Percentiles rank a stretch among this genome's conserved stretches.
These are phyloP conservation scores for Bombardia bombarda DNA, from an alignment of 495 filamentous ascomycete species.

Conservation along the genomic window DNA sequence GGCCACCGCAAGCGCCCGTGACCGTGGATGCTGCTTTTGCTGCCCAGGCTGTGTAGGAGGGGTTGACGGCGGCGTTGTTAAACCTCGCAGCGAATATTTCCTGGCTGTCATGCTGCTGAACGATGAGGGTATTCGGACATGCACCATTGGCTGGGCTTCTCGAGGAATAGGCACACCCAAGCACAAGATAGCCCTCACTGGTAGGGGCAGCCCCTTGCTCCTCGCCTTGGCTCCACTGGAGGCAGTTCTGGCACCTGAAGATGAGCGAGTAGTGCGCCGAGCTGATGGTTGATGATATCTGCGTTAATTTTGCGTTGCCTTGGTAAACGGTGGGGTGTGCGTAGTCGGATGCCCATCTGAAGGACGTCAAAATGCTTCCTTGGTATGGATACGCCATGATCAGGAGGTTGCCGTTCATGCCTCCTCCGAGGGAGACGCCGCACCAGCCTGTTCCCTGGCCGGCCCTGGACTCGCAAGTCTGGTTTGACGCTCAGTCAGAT, in stretches of 20 bases:
- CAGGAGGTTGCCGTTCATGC: constrained; percentile 47
- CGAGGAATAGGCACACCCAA: constrained; percentile 26
- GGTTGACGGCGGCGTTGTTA: constrained; percentile 31
- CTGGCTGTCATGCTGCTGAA: constrained; percentile 29
- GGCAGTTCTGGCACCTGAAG: constrained; percentile 57
- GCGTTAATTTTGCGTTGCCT: constrained; percentile 48
- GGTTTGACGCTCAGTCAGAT: too few relatives aligned
- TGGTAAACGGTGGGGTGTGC: constrained; percentile 44
- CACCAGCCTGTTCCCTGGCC: constrained; percentile 35
- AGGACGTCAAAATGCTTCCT: constrained; percentile 37
- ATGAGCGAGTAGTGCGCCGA: constrained; percentile 47
- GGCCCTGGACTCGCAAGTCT: constrained; percentile 11
- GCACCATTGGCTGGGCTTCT: constrained; percentile 19
- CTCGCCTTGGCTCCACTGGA: constrained; percentile 37
- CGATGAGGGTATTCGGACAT: constrained; percentile 20
- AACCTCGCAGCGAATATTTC: constrained; percentile 35
- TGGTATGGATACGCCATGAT: constrained; percentile 43
- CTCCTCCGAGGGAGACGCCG: constrained; percentile 43
- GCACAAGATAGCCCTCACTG: constrained; percentile 12
- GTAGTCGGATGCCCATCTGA: constrained; percentile 48
- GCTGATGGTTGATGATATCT: constrained; percentile 48
- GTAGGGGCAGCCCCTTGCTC: constrained; percentile 12
- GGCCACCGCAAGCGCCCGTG: constrained; percentile 5
- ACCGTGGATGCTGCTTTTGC: constrained; percentile 33
- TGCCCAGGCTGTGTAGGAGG: constrained; percentile 44